Base-by-base conservation (phyloP, 148 eudicot species). In the Gaultheria prostrata region DNA sequence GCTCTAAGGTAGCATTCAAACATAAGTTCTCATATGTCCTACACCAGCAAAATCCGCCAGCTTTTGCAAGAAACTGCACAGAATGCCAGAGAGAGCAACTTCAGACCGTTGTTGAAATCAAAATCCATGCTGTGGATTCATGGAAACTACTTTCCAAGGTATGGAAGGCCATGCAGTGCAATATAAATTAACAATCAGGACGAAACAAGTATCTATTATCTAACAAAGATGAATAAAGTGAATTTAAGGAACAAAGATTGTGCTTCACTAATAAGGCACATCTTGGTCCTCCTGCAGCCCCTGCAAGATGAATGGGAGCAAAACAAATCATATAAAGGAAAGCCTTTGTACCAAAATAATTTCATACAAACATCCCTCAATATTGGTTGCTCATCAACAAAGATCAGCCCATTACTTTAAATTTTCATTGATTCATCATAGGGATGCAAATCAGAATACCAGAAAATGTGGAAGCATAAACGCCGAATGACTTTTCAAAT, bases 391-490 rank as follows among this genome's bases (percentile, higher is more conserved):
- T 65, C 71, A 65, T 65, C 71, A 65, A 65, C 32, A 65, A 24
- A 65, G 71, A 65, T 65, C 71, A 65, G 71, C 32, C 71, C 71
- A 65, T 33, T 65, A 65, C 71, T 65, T 65, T 65, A 24, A 65
- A 0, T 24, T 65, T 24, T 3, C 30, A 65, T 65, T 65, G 71
- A 65, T 65, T 65, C 71, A 24, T 65, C 71, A 65, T 26, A 26
- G 71, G 71, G 71, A 65, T 65, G 71, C 30, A 65, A 26, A 26
- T 65, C 5, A 65, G 33, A 65, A 26, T 24, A 24, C 71, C 11
- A 65, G 6, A 65, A 26, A 65, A 13, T 9, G 32, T n/a, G 11
- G 24, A 63, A 63, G 70, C 14, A 24, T 63, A 24, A 63, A 63
- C 0, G 32, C 14, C 9, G 30, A 63, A 24, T n/a, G 1, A 14